Evolutionary conservation across 139 green algal species (phyloP).

Genomic region (Coelastrella sp.): DNA sequence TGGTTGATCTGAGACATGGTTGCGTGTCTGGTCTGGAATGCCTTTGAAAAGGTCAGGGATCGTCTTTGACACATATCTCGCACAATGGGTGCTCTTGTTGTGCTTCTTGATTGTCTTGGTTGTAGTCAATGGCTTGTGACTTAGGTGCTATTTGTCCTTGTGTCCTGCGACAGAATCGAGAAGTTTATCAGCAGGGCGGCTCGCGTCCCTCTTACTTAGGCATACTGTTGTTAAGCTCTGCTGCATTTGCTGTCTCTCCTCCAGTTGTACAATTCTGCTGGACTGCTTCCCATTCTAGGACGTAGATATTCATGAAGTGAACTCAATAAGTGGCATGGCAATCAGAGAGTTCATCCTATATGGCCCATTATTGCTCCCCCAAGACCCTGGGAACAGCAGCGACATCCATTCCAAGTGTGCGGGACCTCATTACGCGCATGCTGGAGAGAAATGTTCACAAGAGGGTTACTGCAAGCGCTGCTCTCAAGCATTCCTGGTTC

Average conservation of each 20-base stretch:
- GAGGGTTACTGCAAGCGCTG: slow-evolving; percentile 60
- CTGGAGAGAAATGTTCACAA: slow-evolving; percentile 63
- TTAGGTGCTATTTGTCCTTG: too few species aligned
- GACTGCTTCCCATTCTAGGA: slow-evolving; percentile 61
- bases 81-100: too few species aligned
- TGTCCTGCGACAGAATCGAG: too few species aligned
- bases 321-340: slow-evolving; percentile 2
- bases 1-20: too few species aligned
- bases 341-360: slow-evolving; percentile 44
- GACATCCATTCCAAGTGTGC: slow-evolving; percentile 62
- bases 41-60: too few species aligned
- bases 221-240: background rate
- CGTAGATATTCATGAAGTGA: slow-evolving; percentile 24
- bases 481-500: slow-evolving; percentile 64
- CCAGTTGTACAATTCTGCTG: slow-evolving; percentile 61
- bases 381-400: slow-evolving; percentile 57
- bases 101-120: too few species aligned
- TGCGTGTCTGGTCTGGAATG: too few species aligned
- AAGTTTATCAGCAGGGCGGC: too few species aligned
- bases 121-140: too few species aligned
- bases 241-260: background rate
- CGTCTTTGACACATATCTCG: too few species aligned
- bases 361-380: slow-evolving; percentile 54
- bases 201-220: too few species aligned
- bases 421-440: slow-evolving; percentile 55